phyloP scores from a whole-genome alignment of 2,329 filamentous ascomycete species.

The Fusarium illudens region DNA sequence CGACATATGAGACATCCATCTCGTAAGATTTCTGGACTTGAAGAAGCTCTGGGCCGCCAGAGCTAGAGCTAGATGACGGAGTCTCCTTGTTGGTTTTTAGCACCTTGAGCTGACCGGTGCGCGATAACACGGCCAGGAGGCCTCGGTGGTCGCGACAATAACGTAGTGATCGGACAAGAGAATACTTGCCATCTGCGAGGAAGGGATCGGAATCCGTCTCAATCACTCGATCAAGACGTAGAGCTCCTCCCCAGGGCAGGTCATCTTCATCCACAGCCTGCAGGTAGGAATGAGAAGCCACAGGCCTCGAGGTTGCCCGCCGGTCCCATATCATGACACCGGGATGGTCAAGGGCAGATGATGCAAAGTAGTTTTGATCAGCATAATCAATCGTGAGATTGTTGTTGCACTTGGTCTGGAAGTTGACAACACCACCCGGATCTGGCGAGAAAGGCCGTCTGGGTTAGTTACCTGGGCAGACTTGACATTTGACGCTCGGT shows the following conservation, averaged over 20 bases:
- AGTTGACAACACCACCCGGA: constrained; percentile 63
- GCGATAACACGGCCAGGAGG: constrained; percentile 68
- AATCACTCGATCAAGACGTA: constrained; percentile 66
- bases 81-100: constrained; percentile 66
- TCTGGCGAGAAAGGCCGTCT: constrained; percentile 44
- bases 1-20: constrained; percentile 66
- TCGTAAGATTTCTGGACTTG: constrained; percentile 68
- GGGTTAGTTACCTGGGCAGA: not conserved
- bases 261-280: constrained; percentile 68
- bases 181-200: constrained; percentile 63
- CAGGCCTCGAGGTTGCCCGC: constrained; percentile 63
- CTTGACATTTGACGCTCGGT: not conserved
- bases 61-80: constrained; percentile 52
- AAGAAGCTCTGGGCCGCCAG: constrained; percentile 66
- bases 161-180: constrained; percentile 68
- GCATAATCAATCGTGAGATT: constrained; percentile 80
- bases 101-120: constrained; percentile 70
- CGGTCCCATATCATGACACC: constrained; percentile 82
- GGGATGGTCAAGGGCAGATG: constrained; percentile 78
- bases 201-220: constrained; percentile 62
- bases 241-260: constrained; percentile 68
- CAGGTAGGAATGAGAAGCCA: constrained; percentile 63
- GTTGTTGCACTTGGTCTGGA: constrained; percentile 73
- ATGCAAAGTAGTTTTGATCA: constrained; percentile 86
- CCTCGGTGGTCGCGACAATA: constrained; percentile 71